phyloP scores from a whole-genome alignment of 345 rosid species.

The Eucalyptus leucophloia region DNA sequence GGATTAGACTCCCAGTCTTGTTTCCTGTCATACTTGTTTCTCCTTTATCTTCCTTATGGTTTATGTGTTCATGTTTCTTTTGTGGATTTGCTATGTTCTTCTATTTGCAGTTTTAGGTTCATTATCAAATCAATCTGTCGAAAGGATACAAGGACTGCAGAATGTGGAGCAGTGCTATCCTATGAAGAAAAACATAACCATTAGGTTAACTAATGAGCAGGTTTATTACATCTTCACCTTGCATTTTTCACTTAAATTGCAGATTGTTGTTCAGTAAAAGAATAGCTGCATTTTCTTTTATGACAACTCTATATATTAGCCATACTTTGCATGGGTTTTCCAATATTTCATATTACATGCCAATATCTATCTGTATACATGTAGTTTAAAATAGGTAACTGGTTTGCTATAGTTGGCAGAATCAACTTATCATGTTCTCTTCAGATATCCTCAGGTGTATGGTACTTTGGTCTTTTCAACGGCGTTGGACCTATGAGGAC shows the following conservation, averaged over 20 bases:
- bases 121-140: slow-evolving; percentile 46
- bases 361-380: neutral
- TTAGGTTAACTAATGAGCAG: slow-evolving; percentile 80
- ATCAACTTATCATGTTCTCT: neutral
- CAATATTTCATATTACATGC: neutral
- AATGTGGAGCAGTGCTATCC: slow-evolving; percentile 72
- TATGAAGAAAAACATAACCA: slow-evolving; percentile 55
- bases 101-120: slow-evolving; percentile 13
- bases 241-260: neutral
- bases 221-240: slow-evolving; percentile 9
- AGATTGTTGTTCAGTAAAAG: neutral
- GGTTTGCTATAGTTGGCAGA: neutral
- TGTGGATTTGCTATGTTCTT: neutral
- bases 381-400: neutral
- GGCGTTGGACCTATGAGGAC: slow-evolving; percentile 82
- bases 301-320: neutral
- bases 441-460: slow-evolving; percentile 81
- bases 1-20: neutral
- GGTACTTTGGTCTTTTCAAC: slow-evolving; percentile 88
- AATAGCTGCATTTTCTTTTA: neutral
- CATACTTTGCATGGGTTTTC: neutral
- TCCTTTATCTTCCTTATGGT: neutral
- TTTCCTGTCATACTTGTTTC: neutral
- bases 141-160: slow-evolving; percentile 32
- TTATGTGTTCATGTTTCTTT: neutral